These are phyloP conservation scores for Sphagnum contortum DNA, from an alignment of 225 moss, liverwort and hornwort genomes.

Conservation along the genomic window DNA sequence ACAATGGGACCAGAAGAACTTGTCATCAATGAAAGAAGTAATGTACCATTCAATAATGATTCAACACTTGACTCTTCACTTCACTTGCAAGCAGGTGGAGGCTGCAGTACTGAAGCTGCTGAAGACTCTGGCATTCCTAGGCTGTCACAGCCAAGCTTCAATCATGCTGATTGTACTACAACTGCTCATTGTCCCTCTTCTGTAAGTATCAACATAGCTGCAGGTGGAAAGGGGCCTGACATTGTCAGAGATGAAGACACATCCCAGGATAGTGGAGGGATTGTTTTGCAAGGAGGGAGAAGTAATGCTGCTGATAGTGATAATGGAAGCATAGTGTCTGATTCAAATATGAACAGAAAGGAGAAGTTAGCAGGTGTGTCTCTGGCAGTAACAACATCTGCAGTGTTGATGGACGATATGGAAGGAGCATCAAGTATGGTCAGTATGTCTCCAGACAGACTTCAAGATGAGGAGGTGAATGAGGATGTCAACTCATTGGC, in stretches of 20 bases:
- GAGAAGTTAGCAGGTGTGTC: background rate
- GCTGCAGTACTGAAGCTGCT: background rate
- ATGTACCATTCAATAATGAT: background rate
- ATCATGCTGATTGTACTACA: background rate
- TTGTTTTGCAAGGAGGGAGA: background rate
- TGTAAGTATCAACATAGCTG: background rate
- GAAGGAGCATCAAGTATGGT: background rate
- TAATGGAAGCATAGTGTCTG: conserved; percentile 1
- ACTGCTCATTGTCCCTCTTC: background rate
- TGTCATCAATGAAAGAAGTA: no score
- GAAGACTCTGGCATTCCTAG: conserved; percentile 2
- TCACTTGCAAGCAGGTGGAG: background rate
- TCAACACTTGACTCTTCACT: background rate
- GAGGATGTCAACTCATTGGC: background rate
- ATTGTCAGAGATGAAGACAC: background rate
- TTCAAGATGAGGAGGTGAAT: background rate
- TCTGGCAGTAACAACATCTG: background rate
- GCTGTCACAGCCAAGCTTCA: background rate
- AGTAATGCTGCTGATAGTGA: background rate
- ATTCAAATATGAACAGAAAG: background rate
- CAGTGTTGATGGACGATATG: background rate
- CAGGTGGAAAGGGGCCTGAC: background rate
- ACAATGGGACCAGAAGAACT: background rate
- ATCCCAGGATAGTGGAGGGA: background rate
- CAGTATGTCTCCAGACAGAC: background rate